Percentiles rank a stretch among this genome's conserved stretches.
phyloP scores from a whole-genome alignment of 2,329 filamentous ascomycete species.

The Cladophialophora chaetospira region DNA sequence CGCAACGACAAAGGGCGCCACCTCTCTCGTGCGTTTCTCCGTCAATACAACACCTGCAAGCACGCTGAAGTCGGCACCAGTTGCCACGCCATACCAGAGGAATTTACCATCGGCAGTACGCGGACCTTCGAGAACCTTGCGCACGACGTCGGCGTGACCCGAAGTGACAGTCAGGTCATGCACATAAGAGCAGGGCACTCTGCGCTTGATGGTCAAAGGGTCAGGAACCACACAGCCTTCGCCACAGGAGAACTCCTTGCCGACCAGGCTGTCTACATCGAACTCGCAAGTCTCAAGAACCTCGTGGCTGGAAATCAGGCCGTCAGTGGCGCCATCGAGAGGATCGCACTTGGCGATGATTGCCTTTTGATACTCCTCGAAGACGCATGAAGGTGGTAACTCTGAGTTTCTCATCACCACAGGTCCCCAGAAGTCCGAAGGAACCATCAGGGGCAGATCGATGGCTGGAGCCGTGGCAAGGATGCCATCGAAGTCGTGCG shows the following conservation, averaged over 20 bases:
- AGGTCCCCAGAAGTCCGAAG: conserved; percentile 34
- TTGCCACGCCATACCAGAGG: conserved; percentile 14
- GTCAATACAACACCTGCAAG: not conserved
- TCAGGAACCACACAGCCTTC: conserved; percentile 4
- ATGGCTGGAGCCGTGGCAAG: conserved; percentile 34
- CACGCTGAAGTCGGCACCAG: conserved; percentile 11
- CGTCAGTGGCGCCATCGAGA: conserved; percentile 35
- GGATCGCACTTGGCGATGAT: conserved; percentile 39
- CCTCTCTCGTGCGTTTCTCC: conserved; percentile 4
- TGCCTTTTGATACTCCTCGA: conserved; percentile 40
- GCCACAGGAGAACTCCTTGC: conserved; percentile 7
- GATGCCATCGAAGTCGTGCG: conserved; percentile 35
- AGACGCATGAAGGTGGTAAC: conserved; percentile 37
- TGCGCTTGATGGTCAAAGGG: not conserved
- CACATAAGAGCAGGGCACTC: conserved; percentile 1
- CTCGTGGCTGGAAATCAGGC: conserved; percentile 31
- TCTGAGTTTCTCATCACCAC: conserved; percentile 32
- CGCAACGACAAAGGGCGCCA: conserved; percentile 4
- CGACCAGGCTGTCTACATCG: conserved; percentile 18
- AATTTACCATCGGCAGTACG: conserved; percentile 1
- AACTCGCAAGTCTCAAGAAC: conserved; percentile 19
- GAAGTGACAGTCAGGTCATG: conserved; percentile 13
- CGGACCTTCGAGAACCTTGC: conserved; percentile 12
- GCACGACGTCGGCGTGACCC: conserved; percentile 12
- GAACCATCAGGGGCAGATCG: conserved; percentile 35